Base-by-base conservation (phyloP, 345 rosid genomes). In the Cochlearia excelsa region DNA sequence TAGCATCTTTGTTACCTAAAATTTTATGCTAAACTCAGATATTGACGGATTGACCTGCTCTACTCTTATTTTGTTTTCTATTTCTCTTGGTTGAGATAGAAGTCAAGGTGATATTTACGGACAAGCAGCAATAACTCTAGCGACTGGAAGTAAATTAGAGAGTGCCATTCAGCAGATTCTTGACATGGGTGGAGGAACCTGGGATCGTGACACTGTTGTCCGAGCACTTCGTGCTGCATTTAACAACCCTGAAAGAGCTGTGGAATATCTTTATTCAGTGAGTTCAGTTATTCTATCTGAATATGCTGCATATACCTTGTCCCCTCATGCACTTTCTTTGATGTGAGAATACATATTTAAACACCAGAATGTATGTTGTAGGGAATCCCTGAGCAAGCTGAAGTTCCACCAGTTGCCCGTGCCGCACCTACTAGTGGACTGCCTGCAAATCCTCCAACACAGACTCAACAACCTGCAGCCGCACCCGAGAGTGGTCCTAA, bases 231-330 rank as follows among this genome's bases (percentile, higher is more conserved):
- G 90, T 54, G 97, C 96, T 58, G 99, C 96, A 51, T 93, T 49
- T 75, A 93, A 89, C 77, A 89, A 89, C 54, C 99, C 96, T 0
- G 96, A 85, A 78, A 84, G 97, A 73, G 99, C 99, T 75, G 94
- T 93, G 68, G 97, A 93, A 75, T 93, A 93, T 75, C 78, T 93
- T 50, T 93, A 87, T 62, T 77, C 96, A 66, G 96, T 89, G 63
- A 68, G 95, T 74, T 48, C 33, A 28, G 45, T 58, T 10, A 37
- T 30, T 5, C 3, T 23, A 27, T 47, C 27, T 60, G 38, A 28
- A 10, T 42, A 26, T 53, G 0, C 2, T 35, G 8, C 35, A 37
- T 31, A 52, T 37, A 2, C 6, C 2, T 7, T 30, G n/a, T 40
- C 11, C 30, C 9, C 2, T 34, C 16, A 33, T 46, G 31, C 11